Conservation (phyloP, 2,329 filamentous ascomycete species). For the Geosmithia putterillii region DNA sequence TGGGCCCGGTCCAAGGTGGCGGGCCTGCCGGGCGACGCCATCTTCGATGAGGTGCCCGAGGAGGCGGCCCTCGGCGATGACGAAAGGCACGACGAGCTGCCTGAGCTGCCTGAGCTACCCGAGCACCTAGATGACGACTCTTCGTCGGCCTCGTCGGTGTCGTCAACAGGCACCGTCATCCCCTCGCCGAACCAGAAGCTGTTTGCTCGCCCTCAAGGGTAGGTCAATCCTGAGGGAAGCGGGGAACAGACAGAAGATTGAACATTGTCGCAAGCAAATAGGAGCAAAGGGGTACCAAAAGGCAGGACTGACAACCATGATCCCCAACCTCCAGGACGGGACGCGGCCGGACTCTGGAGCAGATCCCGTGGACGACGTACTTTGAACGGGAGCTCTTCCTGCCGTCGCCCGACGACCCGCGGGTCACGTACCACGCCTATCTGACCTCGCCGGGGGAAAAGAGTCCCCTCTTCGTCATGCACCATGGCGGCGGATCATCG, state of each 20-base stretch:
- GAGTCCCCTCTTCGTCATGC: conserved; percentile 80
- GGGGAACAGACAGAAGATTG: neutral
- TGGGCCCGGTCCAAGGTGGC: conserved; percentile 70
- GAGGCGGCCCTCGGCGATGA: conserved; percentile 33
- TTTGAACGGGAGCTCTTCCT: conserved; percentile 82
- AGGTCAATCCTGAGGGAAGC: conserved; percentile 6
- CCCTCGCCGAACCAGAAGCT: conserved; percentile 63
- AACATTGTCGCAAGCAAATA: too few species aligned
- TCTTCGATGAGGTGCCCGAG: conserved; percentile 41
- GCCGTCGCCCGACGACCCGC: conserved; percentile 26
- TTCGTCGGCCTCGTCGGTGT: conserved; percentile 60
- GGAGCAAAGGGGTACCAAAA: neutral
- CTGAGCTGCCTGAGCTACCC: conserved; percentile 23
- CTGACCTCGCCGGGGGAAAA: conserved; percentile 65
- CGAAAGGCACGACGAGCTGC: conserved; percentile 30
- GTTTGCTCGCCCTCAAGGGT: conserved; percentile 61
- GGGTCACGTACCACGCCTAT: conserved; percentile 71
- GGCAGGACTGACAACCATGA: neutral
- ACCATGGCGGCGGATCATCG: conserved; percentile 90
- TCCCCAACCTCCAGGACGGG: too few species aligned
- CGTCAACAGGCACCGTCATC: conserved; percentile 84
- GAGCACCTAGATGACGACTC: conserved; percentile 47
- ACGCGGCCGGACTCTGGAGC: conserved; percentile 44
- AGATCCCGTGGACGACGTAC: conserved; percentile 77
- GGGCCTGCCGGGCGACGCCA: conserved; percentile 36